Percentiles rank a stretch among this genome's conserved stretches.
These are phyloP conservation scores for Skeletonema costatum DNA, from an alignment of 108 stramenopile species.

Conservation along the genomic window DNA sequence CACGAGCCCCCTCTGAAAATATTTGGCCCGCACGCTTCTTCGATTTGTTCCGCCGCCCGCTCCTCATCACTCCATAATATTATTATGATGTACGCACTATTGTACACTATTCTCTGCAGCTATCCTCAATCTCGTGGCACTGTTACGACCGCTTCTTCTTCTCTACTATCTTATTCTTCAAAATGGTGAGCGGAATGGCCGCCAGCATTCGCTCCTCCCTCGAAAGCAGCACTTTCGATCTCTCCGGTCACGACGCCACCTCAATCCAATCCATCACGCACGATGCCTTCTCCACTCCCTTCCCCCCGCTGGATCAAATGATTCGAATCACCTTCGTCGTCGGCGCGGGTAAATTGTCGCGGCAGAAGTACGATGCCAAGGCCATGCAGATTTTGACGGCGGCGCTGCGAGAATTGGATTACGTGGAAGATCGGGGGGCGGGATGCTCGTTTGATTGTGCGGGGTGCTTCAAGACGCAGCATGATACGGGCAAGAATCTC, in stretches of 20 bases:
- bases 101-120: too few species aligned
- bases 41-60: too few species aligned
- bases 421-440: conserved; percentile 89
- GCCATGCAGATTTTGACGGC: conserved; percentile 81
- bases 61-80: too few species aligned
- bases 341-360: conserved; percentile 87
- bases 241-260: conserved; percentile 38
- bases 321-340: conserved; percentile 89
- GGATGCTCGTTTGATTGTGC: conserved; percentile 81
- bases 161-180: neutral
- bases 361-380: conserved; percentile 88
- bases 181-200: conserved; percentile 36
- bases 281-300: conserved; percentile 64
- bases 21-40: too few species aligned
- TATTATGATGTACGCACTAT: too few species aligned
- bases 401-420: conserved; percentile 80
- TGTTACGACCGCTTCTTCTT: too few species aligned
- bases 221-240: conserved; percentile 36
- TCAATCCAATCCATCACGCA: conserved; percentile 57
- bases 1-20: too few species aligned
- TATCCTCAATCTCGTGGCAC: too few species aligned
- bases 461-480: conserved; percentile 92
- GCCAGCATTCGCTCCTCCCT: conserved; percentile 20
- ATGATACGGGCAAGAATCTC: conserved; percentile 96
- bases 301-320: conserved; percentile 65